Evolutionary conservation across 2,329 filamentous ascomycete genomes (phyloP).

Genomic region (Daldinia eschscholtzii): DNA sequence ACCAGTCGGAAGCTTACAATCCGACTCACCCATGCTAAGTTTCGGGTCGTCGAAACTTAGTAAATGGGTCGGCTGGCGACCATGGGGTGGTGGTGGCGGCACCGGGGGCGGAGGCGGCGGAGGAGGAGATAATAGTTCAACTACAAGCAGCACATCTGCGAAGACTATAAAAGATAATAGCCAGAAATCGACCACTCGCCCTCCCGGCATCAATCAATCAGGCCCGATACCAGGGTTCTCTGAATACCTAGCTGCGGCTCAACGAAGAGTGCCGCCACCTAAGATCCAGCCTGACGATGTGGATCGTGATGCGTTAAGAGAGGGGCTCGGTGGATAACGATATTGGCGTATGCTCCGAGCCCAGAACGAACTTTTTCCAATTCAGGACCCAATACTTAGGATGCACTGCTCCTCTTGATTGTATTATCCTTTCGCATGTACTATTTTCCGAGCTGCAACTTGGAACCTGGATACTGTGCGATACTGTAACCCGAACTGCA

Average conservation of each 20-base stretch:
- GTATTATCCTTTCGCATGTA: background rate
- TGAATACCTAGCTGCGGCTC: constrained; percentile 65
- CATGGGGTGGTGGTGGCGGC: constrained; percentile 47
- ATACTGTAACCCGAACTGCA: background rate
- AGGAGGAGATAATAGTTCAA: constrained; percentile 34
- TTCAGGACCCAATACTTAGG: background rate
- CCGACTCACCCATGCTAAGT: constrained; percentile 49
- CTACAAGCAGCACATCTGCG: constrained; percentile 52
- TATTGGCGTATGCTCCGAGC: background rate
- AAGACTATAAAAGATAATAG: constrained; percentile 53
- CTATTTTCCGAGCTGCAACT: background rate
- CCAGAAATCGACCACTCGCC: constrained; percentile 58
- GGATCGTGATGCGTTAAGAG: constrained; percentile 71
- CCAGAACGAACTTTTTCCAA: background rate
- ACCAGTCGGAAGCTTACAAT: constrained; percentile 53
- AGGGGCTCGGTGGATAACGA: constrained; percentile 65
- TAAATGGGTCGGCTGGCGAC: constrained; percentile 61
- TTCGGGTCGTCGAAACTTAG: constrained; percentile 53
- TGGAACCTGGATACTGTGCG: background rate
- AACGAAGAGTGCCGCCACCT: constrained; percentile 65
- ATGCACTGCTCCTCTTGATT: background rate
- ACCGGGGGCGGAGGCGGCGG: constrained; percentile 40
- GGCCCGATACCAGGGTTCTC: constrained; percentile 80
- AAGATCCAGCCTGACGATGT: constrained; percentile 69
- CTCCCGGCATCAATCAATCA: constrained; percentile 82